These are phyloP conservation scores for Candida gorgasii DNA, from an alignment of 805 yeast genomes.

Conservation along the genomic window DNA sequence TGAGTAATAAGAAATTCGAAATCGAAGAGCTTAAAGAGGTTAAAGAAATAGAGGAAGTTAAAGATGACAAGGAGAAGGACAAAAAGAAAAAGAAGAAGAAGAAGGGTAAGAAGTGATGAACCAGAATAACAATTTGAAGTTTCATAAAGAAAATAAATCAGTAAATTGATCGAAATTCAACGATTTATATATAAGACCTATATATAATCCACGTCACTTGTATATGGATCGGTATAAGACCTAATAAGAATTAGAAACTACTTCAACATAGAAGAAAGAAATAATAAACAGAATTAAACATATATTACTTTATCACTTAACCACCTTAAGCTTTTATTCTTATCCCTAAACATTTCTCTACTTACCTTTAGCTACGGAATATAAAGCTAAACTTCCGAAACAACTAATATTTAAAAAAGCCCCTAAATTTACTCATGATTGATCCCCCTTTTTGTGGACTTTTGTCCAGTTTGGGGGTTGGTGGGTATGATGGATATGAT, in stretches of 20 bases:
- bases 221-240: no score
- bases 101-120: slow-evolving; percentile 29
- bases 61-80: slow-evolving; percentile 13
- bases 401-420: slow-evolving; percentile 30
- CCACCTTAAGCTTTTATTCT: neutral
- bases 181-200: no score
- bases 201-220: no score
- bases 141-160: no score
- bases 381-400: no score
- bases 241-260: no score
- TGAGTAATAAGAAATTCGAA: slow-evolving; percentile 39
- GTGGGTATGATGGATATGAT: slow-evolving; percentile 11
- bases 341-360: neutral
- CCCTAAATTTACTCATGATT: slow-evolving; percentile 28
- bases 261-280: no score
- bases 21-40: slow-evolving; percentile 7
- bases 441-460: slow-evolving; percentile 9
- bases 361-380: no score
- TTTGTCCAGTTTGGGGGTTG: slow-evolving; percentile 9
- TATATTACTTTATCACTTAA: slow-evolving; percentile 5
- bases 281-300: slow-evolving; percentile 5
- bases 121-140: neutral
- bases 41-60: slow-evolving; percentile 12
- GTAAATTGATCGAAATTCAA: no score
- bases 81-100: slow-evolving; percentile 31